These are phyloP conservation scores for Xylaria multiplex DNA, from an alignment of 2,329 filamentous ascomycete genomes.

Conservation along the genomic window DNA sequence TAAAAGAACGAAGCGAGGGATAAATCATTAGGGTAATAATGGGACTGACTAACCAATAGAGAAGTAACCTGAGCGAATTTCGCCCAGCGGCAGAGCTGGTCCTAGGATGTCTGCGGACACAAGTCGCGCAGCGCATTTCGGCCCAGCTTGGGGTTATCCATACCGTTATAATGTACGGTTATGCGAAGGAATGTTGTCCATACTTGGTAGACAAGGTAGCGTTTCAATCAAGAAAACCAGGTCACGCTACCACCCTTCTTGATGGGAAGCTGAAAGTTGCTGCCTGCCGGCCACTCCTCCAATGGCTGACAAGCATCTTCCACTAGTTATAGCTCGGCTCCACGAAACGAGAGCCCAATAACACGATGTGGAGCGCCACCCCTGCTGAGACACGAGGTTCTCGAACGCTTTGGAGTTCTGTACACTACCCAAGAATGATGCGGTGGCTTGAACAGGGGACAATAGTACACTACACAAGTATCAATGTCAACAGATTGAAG, in stretches of 20 bases:
- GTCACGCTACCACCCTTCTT: constrained; percentile 15
- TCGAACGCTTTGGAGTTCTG: constrained; percentile 30
- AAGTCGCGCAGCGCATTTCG: not conserved
- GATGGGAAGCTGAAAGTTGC: constrained; percentile 26
- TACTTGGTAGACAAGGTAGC: constrained; percentile 8
- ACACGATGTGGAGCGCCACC: constrained; percentile 19
- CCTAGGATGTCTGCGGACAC: not conserved
- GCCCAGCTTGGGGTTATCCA: not conserved
- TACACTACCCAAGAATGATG: constrained; percentile 8
- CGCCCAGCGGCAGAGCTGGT: not conserved
- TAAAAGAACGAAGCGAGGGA: not conserved
- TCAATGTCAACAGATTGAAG: constrained; percentile 5
- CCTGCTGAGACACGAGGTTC: constrained; percentile 26
- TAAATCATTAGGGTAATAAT: not conserved
- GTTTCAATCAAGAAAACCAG: constrained; percentile 19
- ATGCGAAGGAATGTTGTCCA: no score
- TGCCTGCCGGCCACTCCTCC: constrained; percentile 25
- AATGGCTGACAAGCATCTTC: constrained; percentile 6
- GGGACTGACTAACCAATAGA: not conserved
- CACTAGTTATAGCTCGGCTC: constrained; percentile 19
- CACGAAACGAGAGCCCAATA: constrained; percentile 24
- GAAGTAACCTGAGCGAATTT: constrained; percentile 16
- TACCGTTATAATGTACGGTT: not conserved
- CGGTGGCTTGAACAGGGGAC: constrained; percentile 20
- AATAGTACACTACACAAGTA: not conserved